Evolutionary conservation across 2,329 filamentous ascomycete species (phyloP).

Genomic region (Fusarium sp.): DNA sequence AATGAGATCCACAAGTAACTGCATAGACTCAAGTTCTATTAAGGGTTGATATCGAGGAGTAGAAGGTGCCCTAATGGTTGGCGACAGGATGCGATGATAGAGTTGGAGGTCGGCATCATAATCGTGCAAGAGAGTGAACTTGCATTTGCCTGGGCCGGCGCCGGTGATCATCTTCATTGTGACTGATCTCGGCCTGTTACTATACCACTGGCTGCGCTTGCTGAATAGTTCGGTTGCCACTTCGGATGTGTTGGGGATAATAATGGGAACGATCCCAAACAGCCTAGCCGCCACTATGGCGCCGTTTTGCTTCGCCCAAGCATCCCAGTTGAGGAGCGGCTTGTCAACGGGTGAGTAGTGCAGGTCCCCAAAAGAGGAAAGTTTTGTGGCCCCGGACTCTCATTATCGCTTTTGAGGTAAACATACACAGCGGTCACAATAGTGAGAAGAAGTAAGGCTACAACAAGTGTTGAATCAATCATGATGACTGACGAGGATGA

Average conservation of each 20-base stretch:
- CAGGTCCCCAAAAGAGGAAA: background rate
- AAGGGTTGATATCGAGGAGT: background rate
- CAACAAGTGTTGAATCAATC: background rate
- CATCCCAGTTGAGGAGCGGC: conserved; percentile 34
- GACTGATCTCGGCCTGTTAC: conserved; percentile 35
- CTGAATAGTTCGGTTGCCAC: conserved; percentile 34
- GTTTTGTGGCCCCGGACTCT: background rate
- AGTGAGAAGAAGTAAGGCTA: background rate
- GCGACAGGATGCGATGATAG: conserved; percentile 53
- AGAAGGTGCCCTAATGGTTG: conserved; percentile 38
- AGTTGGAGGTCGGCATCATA: conserved; percentile 44
- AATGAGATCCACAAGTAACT: background rate
- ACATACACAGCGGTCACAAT: background rate
- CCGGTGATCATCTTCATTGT: conserved; percentile 42
- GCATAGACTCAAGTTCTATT: background rate
- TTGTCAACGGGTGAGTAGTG: conserved; percentile 28
- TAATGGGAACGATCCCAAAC: conserved; percentile 35
- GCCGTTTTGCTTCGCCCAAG: conserved; percentile 28
- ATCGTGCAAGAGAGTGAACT: conserved; percentile 38
- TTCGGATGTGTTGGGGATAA: conserved; percentile 33
- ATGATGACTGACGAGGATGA: background rate
- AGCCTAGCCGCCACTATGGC: conserved; percentile 28
- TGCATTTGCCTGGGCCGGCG: conserved; percentile 27
- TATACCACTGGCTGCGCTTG: conserved; percentile 36
- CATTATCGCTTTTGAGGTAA: background rate